Evolutionary conservation across 2,329 filamentous ascomycete species (phyloP), one percentile per base, ranked within the genome.

Genomic region (Aspergillus fischeri): DNA sequence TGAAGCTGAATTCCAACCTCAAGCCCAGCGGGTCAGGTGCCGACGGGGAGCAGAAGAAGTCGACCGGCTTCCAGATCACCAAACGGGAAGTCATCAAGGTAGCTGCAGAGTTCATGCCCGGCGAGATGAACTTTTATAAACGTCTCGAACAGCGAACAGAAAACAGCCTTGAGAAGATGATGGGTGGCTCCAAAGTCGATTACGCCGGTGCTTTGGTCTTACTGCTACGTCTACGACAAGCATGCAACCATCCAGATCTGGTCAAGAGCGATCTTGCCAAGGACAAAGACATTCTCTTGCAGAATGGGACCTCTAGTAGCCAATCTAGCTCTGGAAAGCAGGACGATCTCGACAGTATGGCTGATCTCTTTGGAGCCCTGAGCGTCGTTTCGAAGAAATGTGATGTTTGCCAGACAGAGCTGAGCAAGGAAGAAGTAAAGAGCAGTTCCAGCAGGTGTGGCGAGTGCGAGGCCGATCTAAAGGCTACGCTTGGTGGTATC

Each of bases 201-300:
- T 97, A 97, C 70, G 93, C 95, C 57, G 95, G 92, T 66, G 94
- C 94, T 20, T 85, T 99, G 69, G 92, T 96, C 11, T 79, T 99
- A 59, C 83, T 99, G n/a, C 79, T 99, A 55, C 87, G 94, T 42
- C 80, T 99, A 59, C 84, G 94, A 58, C 94, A 99, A 73, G 90
- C 92, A 21, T 99, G 94, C 74, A 96, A 99, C 69, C 94, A 99
- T 71, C 92, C 92, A 0, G 88, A 91, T 63, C 81, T 99, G 49
- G 88, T 96, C 11, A 90, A 91, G 63, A 88, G 87, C 61, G 93
- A 95, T 68, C 80, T 97, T 56, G 88, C 88, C 55, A 90, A 90
- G 63, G 94, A 99, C 71, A 91, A 88, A 66, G 94, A 97, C 67
- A 90, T 91, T 2, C 77, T 96, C 55, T 82, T 86, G 1, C 88